Conservation (phyloP, 2,329 filamentous ascomycete species). For the Juglanconis sp. region DNA sequence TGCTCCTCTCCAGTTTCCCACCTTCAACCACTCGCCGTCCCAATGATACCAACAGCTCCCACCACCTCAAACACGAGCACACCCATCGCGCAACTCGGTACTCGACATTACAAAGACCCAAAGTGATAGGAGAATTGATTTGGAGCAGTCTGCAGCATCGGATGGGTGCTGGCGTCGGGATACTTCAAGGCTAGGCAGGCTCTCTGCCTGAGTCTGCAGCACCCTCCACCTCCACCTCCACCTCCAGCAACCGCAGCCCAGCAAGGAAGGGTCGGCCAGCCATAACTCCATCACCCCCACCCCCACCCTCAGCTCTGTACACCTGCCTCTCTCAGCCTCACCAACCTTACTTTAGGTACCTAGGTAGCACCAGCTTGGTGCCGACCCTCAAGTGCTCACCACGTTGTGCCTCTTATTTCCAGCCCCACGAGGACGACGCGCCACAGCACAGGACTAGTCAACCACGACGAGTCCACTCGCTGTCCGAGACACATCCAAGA, state of each 20-base stretch:
- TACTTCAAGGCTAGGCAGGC: constrained; percentile 18
- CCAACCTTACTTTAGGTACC: too few species aligned
- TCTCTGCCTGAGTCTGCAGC: constrained; percentile 17
- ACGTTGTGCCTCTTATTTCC: too few species aligned
- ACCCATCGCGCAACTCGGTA: neutral
- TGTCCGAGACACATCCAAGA: constrained; percentile 7
- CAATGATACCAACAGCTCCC: neutral
- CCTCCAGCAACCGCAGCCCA: neutral
- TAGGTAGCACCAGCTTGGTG: too few species aligned
- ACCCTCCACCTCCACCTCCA: neutral
- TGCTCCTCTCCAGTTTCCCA: constrained; percentile 3
- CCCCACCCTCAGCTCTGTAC: too few species aligned
- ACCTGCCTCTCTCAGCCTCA: too few species aligned
- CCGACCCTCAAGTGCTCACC: too few species aligned
- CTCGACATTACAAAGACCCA: neutral
- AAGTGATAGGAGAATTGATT: neutral
- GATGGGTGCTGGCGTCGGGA: constrained; percentile 10
- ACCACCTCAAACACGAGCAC: constrained; percentile 2
- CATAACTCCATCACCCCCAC: too few species aligned
- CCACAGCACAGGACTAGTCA: too few species aligned
- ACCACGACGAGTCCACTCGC: neutral
- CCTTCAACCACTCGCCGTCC: constrained; percentile 4
- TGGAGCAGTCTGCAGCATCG: neutral
- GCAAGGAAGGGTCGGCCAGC: too few species aligned
- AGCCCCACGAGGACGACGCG: too few species aligned